Percentiles rank a stretch among this genome's conserved stretches.
These are phyloP conservation scores for Suillus placidus DNA, from an alignment of 768 basidiomycete species.

Conservation along the genomic window DNA sequence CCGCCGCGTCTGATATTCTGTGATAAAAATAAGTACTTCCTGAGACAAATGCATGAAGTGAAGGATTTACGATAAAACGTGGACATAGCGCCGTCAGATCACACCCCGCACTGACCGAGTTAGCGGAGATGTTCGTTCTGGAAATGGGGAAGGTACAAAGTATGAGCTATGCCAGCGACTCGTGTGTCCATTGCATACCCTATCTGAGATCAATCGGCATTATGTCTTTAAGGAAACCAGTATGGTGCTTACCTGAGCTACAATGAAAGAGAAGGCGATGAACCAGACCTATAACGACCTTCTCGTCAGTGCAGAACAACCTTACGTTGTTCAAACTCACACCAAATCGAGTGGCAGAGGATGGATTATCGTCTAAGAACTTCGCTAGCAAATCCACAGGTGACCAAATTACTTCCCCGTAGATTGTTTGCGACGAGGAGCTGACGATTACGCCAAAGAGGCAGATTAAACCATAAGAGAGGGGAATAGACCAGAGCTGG, in stretches of 20 bases:
- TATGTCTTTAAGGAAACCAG: neutral
- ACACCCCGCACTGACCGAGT: slow-evolving; percentile 76
- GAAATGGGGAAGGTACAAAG: neutral
- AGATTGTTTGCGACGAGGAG: slow-evolving; percentile 69
- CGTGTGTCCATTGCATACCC: neutral
- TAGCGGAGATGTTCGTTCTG: slow-evolving; percentile 70
- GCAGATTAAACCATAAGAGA: slow-evolving; percentile 69
- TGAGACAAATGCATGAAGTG: neutral
- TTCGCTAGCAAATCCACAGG: slow-evolving; percentile 65
- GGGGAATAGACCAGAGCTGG: slow-evolving; percentile 66
- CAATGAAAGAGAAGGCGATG: slow-evolving; percentile 72
- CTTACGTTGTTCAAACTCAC: slow-evolving; percentile 30
- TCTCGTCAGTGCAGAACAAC: slow-evolving; percentile 6
- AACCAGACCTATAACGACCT: slow-evolving; percentile 54
- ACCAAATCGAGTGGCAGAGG: slow-evolving; percentile 62
- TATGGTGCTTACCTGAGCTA: slow-evolving; percentile 55
- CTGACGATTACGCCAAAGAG: slow-evolving; percentile 79
- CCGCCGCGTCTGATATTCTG: slow-evolving; percentile 80
- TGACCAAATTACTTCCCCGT: slow-evolving; percentile 73
- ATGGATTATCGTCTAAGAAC: slow-evolving; percentile 63
- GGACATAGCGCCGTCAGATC: slow-evolving; percentile 76
- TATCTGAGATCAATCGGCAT: slow-evolving; percentile 5
- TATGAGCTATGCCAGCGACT: slow-evolving; percentile 22
- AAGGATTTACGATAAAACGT: slow-evolving; percentile 57
- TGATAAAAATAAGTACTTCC: neutral